These are phyloP conservation scores for Coriolopsis trogii DNA, from an alignment of 1,284 basidiomycete species.

Conservation along the genomic window DNA sequence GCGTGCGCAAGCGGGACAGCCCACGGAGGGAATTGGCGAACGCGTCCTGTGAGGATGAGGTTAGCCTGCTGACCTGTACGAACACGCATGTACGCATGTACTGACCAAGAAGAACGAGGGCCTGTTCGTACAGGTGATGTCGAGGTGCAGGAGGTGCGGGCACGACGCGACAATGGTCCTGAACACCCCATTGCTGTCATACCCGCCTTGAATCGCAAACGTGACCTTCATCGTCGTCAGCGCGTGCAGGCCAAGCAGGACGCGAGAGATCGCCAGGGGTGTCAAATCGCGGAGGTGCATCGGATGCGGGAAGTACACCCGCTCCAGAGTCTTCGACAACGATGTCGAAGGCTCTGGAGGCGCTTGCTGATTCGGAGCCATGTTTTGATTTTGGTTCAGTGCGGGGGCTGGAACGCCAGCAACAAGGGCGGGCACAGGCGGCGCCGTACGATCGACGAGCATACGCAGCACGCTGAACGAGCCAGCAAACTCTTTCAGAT, in stretches of 20 bases:
- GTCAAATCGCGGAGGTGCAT: constrained; percentile 68
- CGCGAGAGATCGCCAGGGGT: constrained; percentile 55
- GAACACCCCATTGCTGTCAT: constrained; percentile 69
- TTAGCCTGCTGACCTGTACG: neutral
- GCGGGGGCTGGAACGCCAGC: neutral
- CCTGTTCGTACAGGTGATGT: constrained; percentile 65
- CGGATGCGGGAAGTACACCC: constrained; percentile 63
- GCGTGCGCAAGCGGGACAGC: constrained; percentile 60
- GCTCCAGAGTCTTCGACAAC: constrained; percentile 40
- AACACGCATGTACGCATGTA: constrained; percentile 9
- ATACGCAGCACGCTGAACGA: constrained; percentile 65
- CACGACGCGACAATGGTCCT: constrained; percentile 65
- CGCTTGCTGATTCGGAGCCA: constrained; percentile 6
- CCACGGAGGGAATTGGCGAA: constrained; percentile 46
- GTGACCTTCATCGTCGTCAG: constrained; percentile 61
- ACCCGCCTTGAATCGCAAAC: constrained; percentile 70
- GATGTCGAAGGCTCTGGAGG: constrained; percentile 23
- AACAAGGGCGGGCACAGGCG: neutral
- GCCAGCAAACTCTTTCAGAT: constrained; percentile 59
- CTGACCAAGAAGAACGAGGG: constrained; percentile 72
- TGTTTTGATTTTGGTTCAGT: constrained; percentile 1
- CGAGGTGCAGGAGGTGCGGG: constrained; percentile 61
- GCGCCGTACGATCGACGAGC: constrained; percentile 34
- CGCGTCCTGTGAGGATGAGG: constrained; percentile 32
- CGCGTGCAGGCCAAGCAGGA: constrained; percentile 55